Conservation (phyloP, 1,284 basidiomycete genomes). For the Sanguinoderma infundibulare region DNA sequence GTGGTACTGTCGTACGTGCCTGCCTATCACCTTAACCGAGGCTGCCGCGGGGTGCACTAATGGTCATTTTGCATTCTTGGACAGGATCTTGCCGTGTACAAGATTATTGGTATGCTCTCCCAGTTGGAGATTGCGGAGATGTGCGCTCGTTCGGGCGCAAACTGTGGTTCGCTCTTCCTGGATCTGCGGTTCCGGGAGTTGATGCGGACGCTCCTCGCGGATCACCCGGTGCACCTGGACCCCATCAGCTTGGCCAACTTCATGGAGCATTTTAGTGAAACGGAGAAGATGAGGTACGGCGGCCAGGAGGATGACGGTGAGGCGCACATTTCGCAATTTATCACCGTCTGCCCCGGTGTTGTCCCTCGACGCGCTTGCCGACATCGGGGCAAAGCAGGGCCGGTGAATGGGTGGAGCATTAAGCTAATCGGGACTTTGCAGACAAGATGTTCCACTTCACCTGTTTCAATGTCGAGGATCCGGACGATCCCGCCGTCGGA, state of each 20-base stretch:
- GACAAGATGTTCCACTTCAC: constrained; percentile 83
- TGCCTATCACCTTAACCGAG: neutral
- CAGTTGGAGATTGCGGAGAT: constrained; percentile 85
- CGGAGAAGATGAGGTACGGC: constrained; percentile 77
- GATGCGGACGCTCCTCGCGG: constrained; percentile 67
- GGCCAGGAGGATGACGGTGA: constrained; percentile 76
- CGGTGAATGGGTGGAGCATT: constrained; percentile 3
- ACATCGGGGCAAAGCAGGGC: neutral
- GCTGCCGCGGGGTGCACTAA: constrained; percentile 6
- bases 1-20: constrained; percentile 69
- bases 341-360: neutral
- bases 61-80: constrained; percentile 10
- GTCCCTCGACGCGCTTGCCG: constrained; percentile 4
- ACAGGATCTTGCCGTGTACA: constrained; percentile 74
- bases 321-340: constrained; percentile 26
- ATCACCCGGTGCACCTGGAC: constrained; percentile 82
- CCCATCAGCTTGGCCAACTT: constrained; percentile 79
- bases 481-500: constrained; percentile 74
- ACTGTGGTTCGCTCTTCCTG: constrained; percentile 82
- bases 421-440: constrained; percentile 36
- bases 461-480: constrained; percentile 80
- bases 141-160: constrained; percentile 80
- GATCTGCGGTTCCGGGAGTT: constrained; percentile 82
- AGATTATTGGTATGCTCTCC: constrained; percentile 75
- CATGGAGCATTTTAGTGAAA: constrained; percentile 84